Conservation (phyloP, 805 yeast genomes). For the Kodamaea kakaduensis region DNA sequence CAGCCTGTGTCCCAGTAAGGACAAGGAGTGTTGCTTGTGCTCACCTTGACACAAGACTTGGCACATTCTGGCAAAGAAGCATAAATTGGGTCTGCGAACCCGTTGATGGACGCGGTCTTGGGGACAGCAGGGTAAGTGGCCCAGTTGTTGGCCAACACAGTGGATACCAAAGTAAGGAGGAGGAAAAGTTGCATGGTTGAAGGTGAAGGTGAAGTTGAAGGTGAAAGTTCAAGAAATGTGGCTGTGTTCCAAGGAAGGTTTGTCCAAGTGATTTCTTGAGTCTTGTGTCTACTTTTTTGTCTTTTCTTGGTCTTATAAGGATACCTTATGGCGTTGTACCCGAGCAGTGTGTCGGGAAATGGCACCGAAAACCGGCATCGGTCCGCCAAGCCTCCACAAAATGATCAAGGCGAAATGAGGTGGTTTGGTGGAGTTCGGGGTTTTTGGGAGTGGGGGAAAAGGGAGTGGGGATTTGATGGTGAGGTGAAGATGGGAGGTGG, state of each 20-base stretch:
- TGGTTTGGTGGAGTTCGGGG: no score
- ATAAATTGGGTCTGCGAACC: slow-evolving; percentile 46
- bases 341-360: no score
- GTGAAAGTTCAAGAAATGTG: neutral
- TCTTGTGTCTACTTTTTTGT: no score
- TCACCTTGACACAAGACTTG: slow-evolving; percentile 33
- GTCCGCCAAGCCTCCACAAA: no score
- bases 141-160: slow-evolving; percentile 5
- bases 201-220: neutral
- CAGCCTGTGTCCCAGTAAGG: slow-evolving; percentile 54
- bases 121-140: slow-evolving; percentile 45
- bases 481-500: no score
- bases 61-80: slow-evolving; percentile 41
- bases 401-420: no score
- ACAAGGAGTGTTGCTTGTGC: slow-evolving; percentile 43
- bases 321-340: no score
- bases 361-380: no score
- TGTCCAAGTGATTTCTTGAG: no score
- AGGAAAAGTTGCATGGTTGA: slow-evolving; percentile 2
- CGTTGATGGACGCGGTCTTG: slow-evolving; percentile 44
- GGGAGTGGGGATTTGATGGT: no score
- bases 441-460: no score
- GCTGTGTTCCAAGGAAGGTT: neutral
- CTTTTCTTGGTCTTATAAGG: no score
- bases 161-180: neutral